These are phyloP conservation scores for Pleurotus ostreatus DNA, from an alignment of 768 basidiomycete species.

Conservation along the genomic window DNA sequence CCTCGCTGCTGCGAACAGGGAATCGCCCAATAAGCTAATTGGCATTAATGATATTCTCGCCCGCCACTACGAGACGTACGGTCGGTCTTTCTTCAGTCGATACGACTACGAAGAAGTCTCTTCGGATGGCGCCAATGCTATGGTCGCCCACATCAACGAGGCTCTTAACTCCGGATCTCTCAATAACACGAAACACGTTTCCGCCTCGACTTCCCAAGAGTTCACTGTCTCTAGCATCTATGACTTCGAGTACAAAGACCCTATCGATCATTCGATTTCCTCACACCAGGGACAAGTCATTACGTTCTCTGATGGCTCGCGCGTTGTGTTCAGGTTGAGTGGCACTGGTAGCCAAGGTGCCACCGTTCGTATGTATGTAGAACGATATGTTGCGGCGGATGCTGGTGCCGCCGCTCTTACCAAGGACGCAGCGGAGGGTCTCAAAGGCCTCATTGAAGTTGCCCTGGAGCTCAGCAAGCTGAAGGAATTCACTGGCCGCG, in stretches of 20 bases:
- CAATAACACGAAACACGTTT: slow-evolving; percentile 60
- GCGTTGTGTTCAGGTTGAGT: slow-evolving; percentile 93
- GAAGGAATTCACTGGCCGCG: slow-evolving; percentile 79
- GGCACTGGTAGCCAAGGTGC: slow-evolving; percentile 97
- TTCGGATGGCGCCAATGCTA: slow-evolving; percentile 82
- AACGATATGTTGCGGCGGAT: slow-evolving; percentile 77
- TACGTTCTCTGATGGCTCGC: slow-evolving; percentile 84
- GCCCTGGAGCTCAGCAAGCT: slow-evolving; percentile 83
- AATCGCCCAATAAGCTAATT: slow-evolving; percentile 68
- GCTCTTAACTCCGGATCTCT: slow-evolving; percentile 68
- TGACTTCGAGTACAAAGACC: slow-evolving; percentile 96
- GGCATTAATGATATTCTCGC: slow-evolving; percentile 91
- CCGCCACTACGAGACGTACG: slow-evolving; percentile 88
- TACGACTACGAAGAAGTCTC: slow-evolving; percentile 99
- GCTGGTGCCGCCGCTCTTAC: slow-evolving; percentile 67
- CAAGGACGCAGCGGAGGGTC: slow-evolving; percentile 80
- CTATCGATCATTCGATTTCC: slow-evolving; percentile 92
- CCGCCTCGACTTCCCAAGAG: slow-evolving; percentile 58
- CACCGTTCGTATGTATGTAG: slow-evolving; percentile 94
- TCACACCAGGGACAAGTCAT: slow-evolving; percentile 96
- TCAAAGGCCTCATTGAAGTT: slow-evolving; percentile 94
- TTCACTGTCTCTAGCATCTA: slow-evolving; percentile 77
- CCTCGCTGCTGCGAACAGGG: slow-evolving; percentile 81
- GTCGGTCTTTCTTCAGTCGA: slow-evolving; percentile 96
- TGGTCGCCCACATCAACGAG: slow-evolving; percentile 75